These are phyloP conservation scores for Aspergillus sparsus DNA, from an alignment of 495 filamentous ascomycete species.

Conservation along the genomic window DNA sequence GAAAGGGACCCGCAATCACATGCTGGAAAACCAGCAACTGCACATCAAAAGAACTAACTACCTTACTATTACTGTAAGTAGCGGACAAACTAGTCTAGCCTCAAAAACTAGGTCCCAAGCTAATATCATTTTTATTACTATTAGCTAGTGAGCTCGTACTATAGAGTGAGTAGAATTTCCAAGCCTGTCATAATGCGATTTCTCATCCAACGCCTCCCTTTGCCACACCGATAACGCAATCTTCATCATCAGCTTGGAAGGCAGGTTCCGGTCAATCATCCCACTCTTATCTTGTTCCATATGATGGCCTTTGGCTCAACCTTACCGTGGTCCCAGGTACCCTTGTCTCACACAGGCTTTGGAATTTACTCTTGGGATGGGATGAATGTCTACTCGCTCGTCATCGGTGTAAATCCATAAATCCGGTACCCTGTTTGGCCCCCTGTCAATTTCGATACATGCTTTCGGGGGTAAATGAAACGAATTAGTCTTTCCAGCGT, in stretches of 20 bases:
- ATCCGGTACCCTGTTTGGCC: constrained; percentile 14
- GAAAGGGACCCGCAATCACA: constrained; percentile 46
- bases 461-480: constrained; percentile 10
- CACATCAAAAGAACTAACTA: not conserved
- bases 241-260: constrained; percentile 1
- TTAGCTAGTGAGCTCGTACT: no score
- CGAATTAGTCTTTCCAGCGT: not conserved
- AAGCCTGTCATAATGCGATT: constrained; percentile 13
- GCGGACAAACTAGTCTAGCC: constrained; percentile 6
- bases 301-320: constrained; percentile 9
- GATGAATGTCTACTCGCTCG: constrained; percentile 8
- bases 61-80: constrained; percentile 2
- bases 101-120: constrained; percentile 11
- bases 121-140: constrained; percentile 11
- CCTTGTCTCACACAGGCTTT: not conserved
- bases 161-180: no score
- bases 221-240: constrained; percentile 22
- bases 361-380: not conserved
- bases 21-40: constrained; percentile 25
- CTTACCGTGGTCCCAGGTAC: not conserved
- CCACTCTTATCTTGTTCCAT: constrained; percentile 8
- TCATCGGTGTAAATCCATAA: constrained; percentile 3
- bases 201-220: constrained; percentile 7
- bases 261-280: constrained; percentile 9
- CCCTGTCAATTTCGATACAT: constrained; percentile 23